phyloP scores from a whole-genome alignment of 169 alveolate species.

The Amoebophrya sp. region DNA sequence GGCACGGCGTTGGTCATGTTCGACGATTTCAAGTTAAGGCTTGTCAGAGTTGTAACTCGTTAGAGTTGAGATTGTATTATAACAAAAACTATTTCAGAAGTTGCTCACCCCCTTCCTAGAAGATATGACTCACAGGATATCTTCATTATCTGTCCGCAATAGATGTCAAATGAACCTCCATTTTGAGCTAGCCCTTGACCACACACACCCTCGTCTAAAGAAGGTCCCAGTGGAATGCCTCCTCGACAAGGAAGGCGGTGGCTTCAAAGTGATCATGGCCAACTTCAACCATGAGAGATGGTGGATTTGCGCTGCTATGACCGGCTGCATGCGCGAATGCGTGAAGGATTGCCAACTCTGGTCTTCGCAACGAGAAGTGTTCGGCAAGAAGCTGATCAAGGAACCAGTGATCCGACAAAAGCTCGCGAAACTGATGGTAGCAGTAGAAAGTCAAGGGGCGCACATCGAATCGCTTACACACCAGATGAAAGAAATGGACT shows the following conservation, averaged over 20 bases:
- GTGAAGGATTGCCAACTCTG: background rate
- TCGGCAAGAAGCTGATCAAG: background rate
- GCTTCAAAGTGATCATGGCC: constrained; percentile 43
- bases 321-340: background rate
- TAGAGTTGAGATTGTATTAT: too few relatives aligned
- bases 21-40: constrained; percentile 34
- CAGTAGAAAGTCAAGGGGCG: background rate
- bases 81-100: too few relatives aligned
- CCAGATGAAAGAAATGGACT: background rate
- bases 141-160: too few relatives aligned
- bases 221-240: constrained; percentile 42
- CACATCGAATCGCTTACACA: background rate
- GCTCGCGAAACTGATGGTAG: background rate
- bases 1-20: constrained; percentile 35
- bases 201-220: too few relatives aligned
- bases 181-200: too few relatives aligned
- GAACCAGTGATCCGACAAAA: constrained; percentile 16
- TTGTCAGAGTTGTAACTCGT: too few relatives aligned
- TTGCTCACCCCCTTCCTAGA: too few relatives aligned
- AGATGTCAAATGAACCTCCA: too few relatives aligned
- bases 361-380: background rate
- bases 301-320: constrained; percentile 30
- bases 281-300: constrained; percentile 47
- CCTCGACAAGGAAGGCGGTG: constrained; percentile 40
- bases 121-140: too few relatives aligned